phyloP scores from a whole-genome alignment of 1,139 yeast species.

The Candida sanyaensis region DNA sequence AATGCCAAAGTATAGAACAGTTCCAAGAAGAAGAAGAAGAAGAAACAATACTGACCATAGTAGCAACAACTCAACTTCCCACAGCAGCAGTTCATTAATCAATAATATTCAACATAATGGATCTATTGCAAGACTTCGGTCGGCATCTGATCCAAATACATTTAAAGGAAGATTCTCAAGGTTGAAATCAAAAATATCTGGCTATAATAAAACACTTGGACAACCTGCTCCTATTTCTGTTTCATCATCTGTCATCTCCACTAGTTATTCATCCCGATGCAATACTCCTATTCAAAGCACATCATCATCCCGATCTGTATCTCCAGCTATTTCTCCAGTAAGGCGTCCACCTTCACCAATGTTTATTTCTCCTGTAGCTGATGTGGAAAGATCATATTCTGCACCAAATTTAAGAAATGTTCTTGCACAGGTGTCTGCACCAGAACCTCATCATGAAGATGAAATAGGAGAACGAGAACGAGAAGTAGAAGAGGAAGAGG shows the following conservation, averaged over 20 bases:
- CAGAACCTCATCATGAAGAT: constrained; percentile 15
- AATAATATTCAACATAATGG: constrained; percentile 1
- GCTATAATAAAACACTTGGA: not conserved
- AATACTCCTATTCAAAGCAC: not conserved
- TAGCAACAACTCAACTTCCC: not conserved
- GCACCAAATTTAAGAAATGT: not conserved
- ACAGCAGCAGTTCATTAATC: not conserved
- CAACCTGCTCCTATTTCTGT: not conserved
- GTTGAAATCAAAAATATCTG: constrained; percentile 19
- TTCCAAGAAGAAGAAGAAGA: constrained; percentile 64
- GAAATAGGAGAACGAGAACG: constrained; percentile 38
- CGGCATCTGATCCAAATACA: constrained; percentile 17
- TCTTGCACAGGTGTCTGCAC: not conserved
- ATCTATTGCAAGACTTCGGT: constrained; percentile 10
- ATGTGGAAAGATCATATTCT: constrained; percentile 2
- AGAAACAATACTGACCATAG: constrained; percentile 13
- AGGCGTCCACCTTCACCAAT: not conserved
- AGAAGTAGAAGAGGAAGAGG: constrained; percentile 36
- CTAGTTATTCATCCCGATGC: not conserved
- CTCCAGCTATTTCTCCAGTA: not conserved
- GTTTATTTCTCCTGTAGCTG: not conserved
- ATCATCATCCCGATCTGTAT: not conserved
- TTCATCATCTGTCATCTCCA: not conserved
- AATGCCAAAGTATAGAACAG: constrained; percentile 68
- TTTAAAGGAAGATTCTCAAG: constrained; percentile 24